Evolutionary conservation across 345 rosid genomes (phyloP).

Genomic region (Dimocarpus longan): DNA sequence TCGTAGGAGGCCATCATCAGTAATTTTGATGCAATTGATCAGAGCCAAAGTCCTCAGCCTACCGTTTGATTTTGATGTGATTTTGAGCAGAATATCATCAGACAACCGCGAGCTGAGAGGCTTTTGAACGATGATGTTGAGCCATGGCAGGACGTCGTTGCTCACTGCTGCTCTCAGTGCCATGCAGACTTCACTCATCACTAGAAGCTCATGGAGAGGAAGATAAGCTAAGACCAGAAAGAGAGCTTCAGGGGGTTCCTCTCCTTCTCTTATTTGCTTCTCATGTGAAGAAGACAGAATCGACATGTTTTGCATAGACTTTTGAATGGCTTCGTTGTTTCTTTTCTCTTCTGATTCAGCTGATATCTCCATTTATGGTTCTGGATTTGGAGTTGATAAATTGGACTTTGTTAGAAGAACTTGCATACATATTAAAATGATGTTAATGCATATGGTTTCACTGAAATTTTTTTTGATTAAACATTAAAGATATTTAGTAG

Average conservation of each 20-base stretch:
- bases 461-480: too few relatives aligned
- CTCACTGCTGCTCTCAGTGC: slow-evolving; percentile 53
- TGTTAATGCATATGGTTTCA: too few relatives aligned
- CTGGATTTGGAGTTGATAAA: background rate
- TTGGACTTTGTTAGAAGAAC: background rate
- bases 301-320: slow-evolving; percentile 2
- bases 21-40: slow-evolving; percentile 46
- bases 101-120: slow-evolving; percentile 50
- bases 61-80: slow-evolving; percentile 56
- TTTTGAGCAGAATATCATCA: slow-evolving; percentile 45
- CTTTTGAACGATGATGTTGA: slow-evolving; percentile 43
- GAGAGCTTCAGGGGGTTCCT: slow-evolving; percentile 58
- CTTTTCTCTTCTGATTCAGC: background rate
- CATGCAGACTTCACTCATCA: slow-evolving; percentile 48
- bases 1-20: slow-evolving; percentile 61
- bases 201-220: slow-evolving; percentile 59
- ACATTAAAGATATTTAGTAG: background rate
- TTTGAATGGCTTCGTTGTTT: background rate
- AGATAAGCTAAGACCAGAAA: slow-evolving; percentile 64
- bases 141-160: slow-evolving; percentile 57
- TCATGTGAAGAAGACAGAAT: background rate
- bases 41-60: slow-evolving; percentile 51
- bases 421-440: too few relatives aligned
- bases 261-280: slow-evolving; percentile 3
- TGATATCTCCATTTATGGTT: background rate